These are phyloP conservation scores for Fusarium sp. DNA, from an alignment of 2,329 filamentous ascomycete genomes.

Conservation along the genomic window DNA sequence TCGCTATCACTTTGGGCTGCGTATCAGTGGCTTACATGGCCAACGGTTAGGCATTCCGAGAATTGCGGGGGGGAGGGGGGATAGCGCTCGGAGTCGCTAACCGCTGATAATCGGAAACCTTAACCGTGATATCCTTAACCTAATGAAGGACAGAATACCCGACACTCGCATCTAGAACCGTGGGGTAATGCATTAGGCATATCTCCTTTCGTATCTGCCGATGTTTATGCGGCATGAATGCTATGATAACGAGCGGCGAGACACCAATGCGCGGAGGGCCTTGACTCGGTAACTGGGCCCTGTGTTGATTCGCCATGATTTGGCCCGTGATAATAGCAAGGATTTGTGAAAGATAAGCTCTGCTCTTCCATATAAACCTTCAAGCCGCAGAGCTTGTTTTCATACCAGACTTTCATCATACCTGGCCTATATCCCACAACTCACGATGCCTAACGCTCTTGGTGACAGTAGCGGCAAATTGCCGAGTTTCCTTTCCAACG, in stretches of 20 bases:
- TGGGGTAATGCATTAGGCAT: neutral
- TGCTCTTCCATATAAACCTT: neutral
- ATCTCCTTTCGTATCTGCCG: neutral
- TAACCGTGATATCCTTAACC: neutral
- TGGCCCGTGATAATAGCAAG: neutral
- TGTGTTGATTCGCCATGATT: neutral
- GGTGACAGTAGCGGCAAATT: neutral
- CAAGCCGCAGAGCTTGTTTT: neutral
- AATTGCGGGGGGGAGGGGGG: slow-evolving; percentile 8
- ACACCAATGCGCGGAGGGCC: neutral
- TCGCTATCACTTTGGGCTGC: neutral
- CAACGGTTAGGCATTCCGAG: slow-evolving; percentile 4
- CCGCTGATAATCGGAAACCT: neutral
- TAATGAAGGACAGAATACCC: neutral
- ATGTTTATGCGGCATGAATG: neutral
- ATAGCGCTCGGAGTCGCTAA: neutral
- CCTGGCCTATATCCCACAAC: neutral
- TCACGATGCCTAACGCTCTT: neutral
- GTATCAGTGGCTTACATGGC: too few relatives aligned
- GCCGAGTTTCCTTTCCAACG: neutral
- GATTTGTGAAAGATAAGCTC: neutral
- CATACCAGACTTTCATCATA: neutral
- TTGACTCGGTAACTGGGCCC: neutral
- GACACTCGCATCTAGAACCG: neutral
- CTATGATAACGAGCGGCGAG: neutral